Conservation (phyloP, 2,329 filamentous ascomycete species). For the Bretziella fagacearum region DNA sequence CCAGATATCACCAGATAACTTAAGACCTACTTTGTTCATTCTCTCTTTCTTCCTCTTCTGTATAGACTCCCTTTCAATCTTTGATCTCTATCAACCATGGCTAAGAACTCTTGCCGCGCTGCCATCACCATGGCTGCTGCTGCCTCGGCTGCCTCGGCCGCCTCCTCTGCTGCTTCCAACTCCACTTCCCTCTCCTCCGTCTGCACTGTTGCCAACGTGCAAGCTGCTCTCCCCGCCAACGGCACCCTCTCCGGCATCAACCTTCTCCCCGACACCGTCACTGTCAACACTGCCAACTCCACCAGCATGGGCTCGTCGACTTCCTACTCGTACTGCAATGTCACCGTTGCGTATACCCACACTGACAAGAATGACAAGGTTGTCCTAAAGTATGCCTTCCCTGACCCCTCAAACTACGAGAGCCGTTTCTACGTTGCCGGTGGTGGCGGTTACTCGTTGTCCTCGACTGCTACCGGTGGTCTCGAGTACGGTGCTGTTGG, state of each 20-base stretch:
- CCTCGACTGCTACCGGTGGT: slow-evolving; percentile 3
- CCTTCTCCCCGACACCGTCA: slow-evolving; percentile 3
- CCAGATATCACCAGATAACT: not conserved
- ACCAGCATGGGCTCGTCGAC: not conserved
- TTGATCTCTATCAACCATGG: not conserved
- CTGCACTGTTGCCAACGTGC: slow-evolving; percentile 2
- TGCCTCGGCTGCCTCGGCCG: not conserved
- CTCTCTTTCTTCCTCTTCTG: slow-evolving; percentile 2
- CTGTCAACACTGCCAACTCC: slow-evolving; percentile 2
- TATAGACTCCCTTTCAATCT: not conserved
- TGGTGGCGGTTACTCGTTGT: slow-evolving; percentile 15
- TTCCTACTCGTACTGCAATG: slow-evolving; percentile 16
- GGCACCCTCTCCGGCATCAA: slow-evolving; percentile 2
- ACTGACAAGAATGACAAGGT: slow-evolving; percentile 14
- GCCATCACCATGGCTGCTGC: not conserved
- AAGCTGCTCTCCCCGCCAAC: not conserved
- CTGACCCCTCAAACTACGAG: slow-evolving; percentile 15
- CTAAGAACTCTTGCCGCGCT: slow-evolving; percentile 6
- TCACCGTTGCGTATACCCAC: slow-evolving; percentile 15
- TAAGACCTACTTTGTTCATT: not conserved
- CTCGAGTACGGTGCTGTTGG: slow-evolving; percentile 16
- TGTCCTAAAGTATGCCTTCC: slow-evolving; percentile 15
- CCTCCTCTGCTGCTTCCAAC: slow-evolving; percentile 5
- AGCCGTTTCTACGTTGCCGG: slow-evolving; percentile 15
- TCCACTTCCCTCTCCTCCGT: slow-evolving; percentile 5